phyloP scores from a whole-genome alignment of 164 flowering plant genomes.

The Piper betle region DNA sequence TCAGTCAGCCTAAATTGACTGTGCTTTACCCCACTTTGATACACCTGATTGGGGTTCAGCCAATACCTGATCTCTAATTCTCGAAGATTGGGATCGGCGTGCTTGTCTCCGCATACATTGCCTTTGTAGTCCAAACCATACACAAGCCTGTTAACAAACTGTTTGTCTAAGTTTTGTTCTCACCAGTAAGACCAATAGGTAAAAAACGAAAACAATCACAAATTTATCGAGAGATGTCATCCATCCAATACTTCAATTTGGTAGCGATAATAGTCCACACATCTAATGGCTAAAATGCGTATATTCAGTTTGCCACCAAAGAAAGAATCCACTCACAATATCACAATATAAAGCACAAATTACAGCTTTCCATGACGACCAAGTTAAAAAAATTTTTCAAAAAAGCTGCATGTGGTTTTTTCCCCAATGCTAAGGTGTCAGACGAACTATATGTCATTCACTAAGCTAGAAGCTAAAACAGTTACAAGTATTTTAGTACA shows the following conservation, averaged over 20 bases:
- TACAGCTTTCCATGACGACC: too few species aligned
- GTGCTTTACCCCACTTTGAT: constrained; percentile 63
- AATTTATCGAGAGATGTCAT: not conserved
- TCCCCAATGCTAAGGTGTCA: too few species aligned
- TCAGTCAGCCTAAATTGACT: constrained; percentile 50
- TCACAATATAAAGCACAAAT: too few species aligned
- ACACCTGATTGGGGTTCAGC: constrained; percentile 89
- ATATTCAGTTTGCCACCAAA: too few species aligned
- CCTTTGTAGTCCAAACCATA: constrained; percentile 95
- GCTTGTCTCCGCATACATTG: constrained; percentile 78
- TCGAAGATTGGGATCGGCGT: constrained; percentile 65
- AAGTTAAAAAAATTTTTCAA: too few species aligned
- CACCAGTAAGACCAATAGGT: not conserved
- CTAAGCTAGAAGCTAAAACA: too few species aligned
- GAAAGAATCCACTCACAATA: too few species aligned
- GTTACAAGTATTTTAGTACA: too few species aligned
- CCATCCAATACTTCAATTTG: not conserved
- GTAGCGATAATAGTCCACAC: too few species aligned
- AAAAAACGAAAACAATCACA: not conserved
- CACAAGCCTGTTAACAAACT: constrained; percentile 41
- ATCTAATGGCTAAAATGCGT: too few species aligned
- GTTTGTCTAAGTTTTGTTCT: not conserved
- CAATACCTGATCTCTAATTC: constrained; percentile 74
- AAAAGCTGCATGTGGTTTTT: too few species aligned
- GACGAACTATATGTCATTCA: too few species aligned